These are phyloP conservation scores for Stephania yunnanensis DNA, from an alignment of 164 flowering plant genomes.

Conservation along the genomic window DNA sequence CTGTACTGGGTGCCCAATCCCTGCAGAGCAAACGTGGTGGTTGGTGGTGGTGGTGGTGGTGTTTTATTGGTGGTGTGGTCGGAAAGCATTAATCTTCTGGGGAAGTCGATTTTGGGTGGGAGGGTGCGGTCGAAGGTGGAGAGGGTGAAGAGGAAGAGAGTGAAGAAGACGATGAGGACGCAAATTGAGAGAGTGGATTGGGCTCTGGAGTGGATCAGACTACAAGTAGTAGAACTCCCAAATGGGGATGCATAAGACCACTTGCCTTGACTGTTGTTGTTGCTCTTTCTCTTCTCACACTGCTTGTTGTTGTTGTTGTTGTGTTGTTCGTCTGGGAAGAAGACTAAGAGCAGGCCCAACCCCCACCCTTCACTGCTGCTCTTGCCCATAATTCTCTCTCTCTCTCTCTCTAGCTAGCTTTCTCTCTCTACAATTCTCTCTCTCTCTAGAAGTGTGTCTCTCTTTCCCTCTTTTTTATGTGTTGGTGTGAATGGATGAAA, in stretches of 20 bases:
- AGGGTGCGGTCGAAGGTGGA: constrained; percentile 46
- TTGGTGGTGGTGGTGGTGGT: neutral
- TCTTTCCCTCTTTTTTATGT: constrained; percentile 1
- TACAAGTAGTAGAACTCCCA: constrained; percentile 11
- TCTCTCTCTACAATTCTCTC: neutral
- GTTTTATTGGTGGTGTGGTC: neutral
- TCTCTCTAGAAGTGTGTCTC: no score
- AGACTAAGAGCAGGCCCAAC: constrained; percentile 54
- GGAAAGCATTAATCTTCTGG: constrained; percentile 28
- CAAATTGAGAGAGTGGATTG: constrained; percentile 76
- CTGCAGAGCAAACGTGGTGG: constrained; percentile 47
- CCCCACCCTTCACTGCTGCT: constrained; percentile 19
- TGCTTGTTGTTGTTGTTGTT: constrained; percentile 11
- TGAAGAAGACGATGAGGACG: constrained; percentile 46
- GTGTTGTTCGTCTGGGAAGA: constrained; percentile 53
- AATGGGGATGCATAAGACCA: constrained; percentile 15
- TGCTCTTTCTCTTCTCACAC: constrained; percentile 16
- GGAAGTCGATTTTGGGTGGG: constrained; percentile 1
- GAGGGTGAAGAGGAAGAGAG: constrained; percentile 72
- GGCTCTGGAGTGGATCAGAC: constrained; percentile 42
- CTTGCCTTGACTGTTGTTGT: constrained; percentile 20
- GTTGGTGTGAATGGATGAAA: neutral
- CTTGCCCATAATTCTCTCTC: constrained; percentile 14
- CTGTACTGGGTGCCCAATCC: constrained; percentile 64
- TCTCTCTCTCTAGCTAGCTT: constrained; percentile 1